These are phyloP conservation scores for Sporothrix brasiliensis DNA, from an alignment of 2,329 filamentous ascomycete genomes.

Conservation along the genomic window DNA sequence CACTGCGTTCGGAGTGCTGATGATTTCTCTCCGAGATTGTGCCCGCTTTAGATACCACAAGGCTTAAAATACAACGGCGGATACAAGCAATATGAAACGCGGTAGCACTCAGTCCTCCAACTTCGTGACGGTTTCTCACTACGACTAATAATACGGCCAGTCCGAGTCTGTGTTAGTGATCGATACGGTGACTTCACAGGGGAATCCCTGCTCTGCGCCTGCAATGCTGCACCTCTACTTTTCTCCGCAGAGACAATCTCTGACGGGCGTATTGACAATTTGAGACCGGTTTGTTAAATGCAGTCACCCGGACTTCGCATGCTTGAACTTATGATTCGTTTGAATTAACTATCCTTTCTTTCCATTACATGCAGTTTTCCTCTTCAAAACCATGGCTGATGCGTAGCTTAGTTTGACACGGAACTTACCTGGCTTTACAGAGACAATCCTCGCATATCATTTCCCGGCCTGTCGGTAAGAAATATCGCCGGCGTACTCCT, in stretches of 20 bases:
- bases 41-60: neutral
- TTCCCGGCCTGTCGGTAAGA: neutral
- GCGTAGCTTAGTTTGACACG: neutral
- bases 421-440: neutral
- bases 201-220: neutral
- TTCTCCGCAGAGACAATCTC: neutral
- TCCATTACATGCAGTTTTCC: neutral
- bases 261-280: neutral
- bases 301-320: too few relatives aligned
- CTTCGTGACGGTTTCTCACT: neutral
- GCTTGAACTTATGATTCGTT: too few relatives aligned
- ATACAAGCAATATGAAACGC: neutral
- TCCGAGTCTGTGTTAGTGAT: neutral
- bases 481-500: too few relatives aligned
- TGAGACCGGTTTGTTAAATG: too few relatives aligned
- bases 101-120: neutral
- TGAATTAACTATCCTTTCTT: neutral
- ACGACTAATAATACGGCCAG: neutral
- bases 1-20: neutral
- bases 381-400: neutral
- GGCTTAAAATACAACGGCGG: neutral
- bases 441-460: neutral
- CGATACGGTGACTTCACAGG: neutral
- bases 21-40: too few relatives aligned
- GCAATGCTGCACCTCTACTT: neutral